Conservation (phyloP, 192 early-diverging fungal species). For the Diversispora eburnea region DNA sequence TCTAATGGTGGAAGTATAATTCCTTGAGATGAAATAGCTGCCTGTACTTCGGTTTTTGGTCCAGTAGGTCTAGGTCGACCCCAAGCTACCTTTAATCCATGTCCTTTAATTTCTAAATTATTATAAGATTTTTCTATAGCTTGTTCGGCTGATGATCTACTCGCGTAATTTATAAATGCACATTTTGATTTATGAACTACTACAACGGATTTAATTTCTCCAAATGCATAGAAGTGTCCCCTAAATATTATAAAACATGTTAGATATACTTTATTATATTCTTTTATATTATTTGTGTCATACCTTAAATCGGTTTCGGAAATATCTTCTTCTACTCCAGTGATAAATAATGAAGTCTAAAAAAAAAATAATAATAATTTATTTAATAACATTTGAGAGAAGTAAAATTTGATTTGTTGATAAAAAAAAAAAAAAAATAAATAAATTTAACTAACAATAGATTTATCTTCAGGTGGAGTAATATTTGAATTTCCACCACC, state of each 20-base stretch:
- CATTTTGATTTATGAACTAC: constrained; percentile 75
- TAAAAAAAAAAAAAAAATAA: too few relatives aligned
- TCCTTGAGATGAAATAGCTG: constrained; percentile 23
- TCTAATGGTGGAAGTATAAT: constrained; percentile 37
- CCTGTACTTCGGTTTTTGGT: constrained; percentile 53
- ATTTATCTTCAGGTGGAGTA: constrained; percentile 71
- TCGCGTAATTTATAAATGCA: constrained; percentile 89
- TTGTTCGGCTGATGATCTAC: constrained; percentile 78
- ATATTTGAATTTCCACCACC: constrained; percentile 47
- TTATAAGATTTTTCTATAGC: constrained; percentile 69
- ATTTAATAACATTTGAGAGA: too few relatives aligned
- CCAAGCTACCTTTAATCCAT: constrained; percentile 77
- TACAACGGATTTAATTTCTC: constrained; percentile 86
- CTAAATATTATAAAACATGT: constrained; percentile 31
- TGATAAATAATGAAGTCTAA: constrained; percentile 80
- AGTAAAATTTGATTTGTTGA: too few relatives aligned
- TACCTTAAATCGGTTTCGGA: constrained; percentile 69
- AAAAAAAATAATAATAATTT: neutral
- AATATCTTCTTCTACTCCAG: constrained; percentile 71
- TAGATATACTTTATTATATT: neutral
- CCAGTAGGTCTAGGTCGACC: constrained; percentile 72
- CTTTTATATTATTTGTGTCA: neutral
- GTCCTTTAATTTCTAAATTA: constrained; percentile 70
- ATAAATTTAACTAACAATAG: constrained; percentile 50
- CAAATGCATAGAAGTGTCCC: constrained; percentile 75